These are phyloP conservation scores for Ramaria rubella DNA, from an alignment of 768 basidiomycete species.

Conservation along the genomic window DNA sequence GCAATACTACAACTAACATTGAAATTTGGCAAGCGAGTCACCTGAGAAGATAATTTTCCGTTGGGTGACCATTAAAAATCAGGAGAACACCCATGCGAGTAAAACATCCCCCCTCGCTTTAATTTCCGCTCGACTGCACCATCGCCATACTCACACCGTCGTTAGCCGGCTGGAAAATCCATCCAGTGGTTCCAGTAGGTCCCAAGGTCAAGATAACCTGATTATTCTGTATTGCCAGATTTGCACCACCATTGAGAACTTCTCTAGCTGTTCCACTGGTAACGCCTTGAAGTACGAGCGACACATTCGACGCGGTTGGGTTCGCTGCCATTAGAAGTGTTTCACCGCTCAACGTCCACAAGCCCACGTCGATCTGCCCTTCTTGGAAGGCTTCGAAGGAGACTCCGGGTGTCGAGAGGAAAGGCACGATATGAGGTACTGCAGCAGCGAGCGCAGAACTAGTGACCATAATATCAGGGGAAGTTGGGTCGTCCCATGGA, in stretches of 20 bases:
- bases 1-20: too few relatives aligned
- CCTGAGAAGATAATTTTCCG: too few relatives aligned
- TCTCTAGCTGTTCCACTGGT: conserved; percentile 3
- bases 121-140: too few relatives aligned
- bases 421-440: background rate
- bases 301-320: background rate
- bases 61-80: too few relatives aligned
- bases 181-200: conserved; percentile 1
- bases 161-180: conserved; percentile 1
- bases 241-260: conserved; percentile 3
- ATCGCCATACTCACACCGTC: background rate
- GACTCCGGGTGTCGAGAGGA: background rate
- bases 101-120: too few relatives aligned
- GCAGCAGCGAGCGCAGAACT: conserved; percentile 7
- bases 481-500: conserved; percentile 6
- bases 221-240: background rate
- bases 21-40: too few relatives aligned
- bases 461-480: conserved; percentile 1
- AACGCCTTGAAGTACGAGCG: background rate
- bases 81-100: too few relatives aligned
- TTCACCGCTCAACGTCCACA: background rate
- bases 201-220: background rate
- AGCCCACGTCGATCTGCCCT: conserved; percentile 2
- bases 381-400: background rate
- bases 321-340: conserved; percentile 4